Evolutionary conservation across 2,329 filamentous ascomycete species (phyloP).

Genomic region (Diaporthe sp.): DNA sequence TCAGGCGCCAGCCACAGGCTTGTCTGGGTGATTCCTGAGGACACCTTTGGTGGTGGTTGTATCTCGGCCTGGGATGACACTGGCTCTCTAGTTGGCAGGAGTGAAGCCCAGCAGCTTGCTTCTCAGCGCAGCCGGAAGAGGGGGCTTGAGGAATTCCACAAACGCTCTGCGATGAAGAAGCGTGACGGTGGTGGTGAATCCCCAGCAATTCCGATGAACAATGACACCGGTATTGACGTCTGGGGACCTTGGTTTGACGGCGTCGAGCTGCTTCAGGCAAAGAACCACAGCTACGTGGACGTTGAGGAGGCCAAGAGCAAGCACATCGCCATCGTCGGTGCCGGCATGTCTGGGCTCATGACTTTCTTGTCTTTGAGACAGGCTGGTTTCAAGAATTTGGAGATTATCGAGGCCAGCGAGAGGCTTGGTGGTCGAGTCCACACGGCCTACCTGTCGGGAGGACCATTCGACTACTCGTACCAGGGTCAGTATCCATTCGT

Average conservation of each 20-base stretch:
- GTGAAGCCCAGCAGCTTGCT: constrained; percentile 51
- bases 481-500: constrained; percentile 56
- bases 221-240: constrained; percentile 61
- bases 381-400: constrained; percentile 71
- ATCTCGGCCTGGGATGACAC: constrained; percentile 56
- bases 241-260: constrained; percentile 77
- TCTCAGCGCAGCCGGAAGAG: constrained; percentile 46
- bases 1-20: constrained; percentile 47
- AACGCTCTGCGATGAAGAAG: constrained; percentile 42
- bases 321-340: constrained; percentile 74
- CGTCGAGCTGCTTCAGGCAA: constrained; percentile 69
- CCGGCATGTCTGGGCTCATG: constrained; percentile 76
- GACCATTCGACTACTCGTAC: constrained; percentile 74
- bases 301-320: constrained; percentile 69
- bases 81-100: constrained; percentile 53
- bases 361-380: constrained; percentile 65
- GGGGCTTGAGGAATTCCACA: constrained; percentile 40
- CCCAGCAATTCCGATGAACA: constrained; percentile 60
- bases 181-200: constrained; percentile 43
- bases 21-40: constrained; percentile 53
- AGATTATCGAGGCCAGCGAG: constrained; percentile 72
- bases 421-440: constrained; percentile 75
- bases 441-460: constrained; percentile 73
- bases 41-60: constrained; percentile 52
- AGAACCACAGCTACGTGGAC: constrained; percentile 66